A percentile compares a stretch with the other conserved stretches of the same genome.
Evolutionary conservation across 306 rosid species (phyloP).

Genomic region (Vigna mungo): DNA sequence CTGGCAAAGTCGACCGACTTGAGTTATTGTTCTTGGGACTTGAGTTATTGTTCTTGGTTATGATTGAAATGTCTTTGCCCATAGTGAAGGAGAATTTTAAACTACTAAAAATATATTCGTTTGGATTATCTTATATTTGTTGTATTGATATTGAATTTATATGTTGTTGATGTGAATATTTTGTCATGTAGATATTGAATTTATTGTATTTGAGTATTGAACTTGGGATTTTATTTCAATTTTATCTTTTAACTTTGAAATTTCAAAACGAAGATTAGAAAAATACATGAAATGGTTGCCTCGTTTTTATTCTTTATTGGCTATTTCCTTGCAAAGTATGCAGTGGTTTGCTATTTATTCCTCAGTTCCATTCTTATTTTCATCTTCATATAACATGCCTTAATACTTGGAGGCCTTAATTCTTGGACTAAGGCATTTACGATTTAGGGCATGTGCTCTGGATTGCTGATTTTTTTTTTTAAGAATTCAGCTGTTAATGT

Average conservation of each 20-base stretch:
- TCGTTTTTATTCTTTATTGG: constrained; percentile 6
- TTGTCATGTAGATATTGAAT: constrained; percentile 1
- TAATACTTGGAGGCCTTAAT: background rate
- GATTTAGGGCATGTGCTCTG: constrained; percentile 7
- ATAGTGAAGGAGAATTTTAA: background rate
- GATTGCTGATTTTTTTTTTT: constrained; percentile 24
- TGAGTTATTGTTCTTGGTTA: background rate
- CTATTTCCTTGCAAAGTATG: constrained; percentile 24
- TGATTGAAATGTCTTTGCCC: background rate
- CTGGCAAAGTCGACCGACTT: constrained; percentile 1
- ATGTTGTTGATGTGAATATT: background rate
- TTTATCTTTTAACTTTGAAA: background rate
- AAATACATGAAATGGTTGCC: constrained; percentile 37
- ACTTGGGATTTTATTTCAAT: constrained; percentile 16
- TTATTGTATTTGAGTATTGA: background rate
- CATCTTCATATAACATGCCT: constrained; percentile 18
- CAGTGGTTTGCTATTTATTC: constrained; percentile 9
- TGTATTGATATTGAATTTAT: constrained; percentile 11
- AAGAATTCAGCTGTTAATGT: constrained; percentile 40
- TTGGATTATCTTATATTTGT: background rate
- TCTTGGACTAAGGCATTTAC: constrained; percentile 1
- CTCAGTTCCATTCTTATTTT: constrained; percentile 20
- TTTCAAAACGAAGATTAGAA: constrained; percentile 1
- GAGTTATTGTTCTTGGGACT: too few species aligned
- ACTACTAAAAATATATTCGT: background rate